Evolutionary conservation across 169 alveolate genomes (phyloP).

Genomic region (Miamiensis avidus): DNA sequence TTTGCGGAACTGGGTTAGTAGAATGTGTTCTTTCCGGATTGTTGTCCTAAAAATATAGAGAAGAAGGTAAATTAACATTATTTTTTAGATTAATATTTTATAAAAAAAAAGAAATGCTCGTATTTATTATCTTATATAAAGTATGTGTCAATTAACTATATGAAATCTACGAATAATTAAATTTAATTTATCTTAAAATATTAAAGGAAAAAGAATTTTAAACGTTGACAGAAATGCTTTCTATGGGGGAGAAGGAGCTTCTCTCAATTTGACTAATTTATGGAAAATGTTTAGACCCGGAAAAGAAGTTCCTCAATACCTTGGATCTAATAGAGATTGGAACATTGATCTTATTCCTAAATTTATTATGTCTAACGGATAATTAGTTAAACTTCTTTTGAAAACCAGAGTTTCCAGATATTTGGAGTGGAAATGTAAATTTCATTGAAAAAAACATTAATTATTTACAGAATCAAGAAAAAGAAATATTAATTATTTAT

Average conservation of each 20-base stretch:
- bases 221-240: conserved; percentile 96
- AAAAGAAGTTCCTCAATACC: conserved; percentile 89
- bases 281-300: conserved; percentile 94
- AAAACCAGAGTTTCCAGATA: conserved; percentile 95
- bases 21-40: conserved; percentile 98
- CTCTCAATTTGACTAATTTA: conserved; percentile 95
- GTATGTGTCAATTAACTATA: background rate
- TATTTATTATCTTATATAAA: background rate
- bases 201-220: conserved; percentile 94
- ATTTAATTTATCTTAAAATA: background rate
- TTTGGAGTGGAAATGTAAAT: conserved; percentile 92
- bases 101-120: background rate
- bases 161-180: background rate
- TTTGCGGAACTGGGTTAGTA: conserved; percentile 98
- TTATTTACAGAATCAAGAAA: too few relatives aligned
- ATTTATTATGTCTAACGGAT: conserved; percentile 97
- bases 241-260: conserved; percentile 99
- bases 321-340: conserved; percentile 98
- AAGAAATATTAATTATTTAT: too few relatives aligned
- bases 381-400: conserved; percentile 94
- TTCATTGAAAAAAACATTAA: too few relatives aligned
- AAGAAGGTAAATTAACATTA: background rate
- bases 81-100: background rate
- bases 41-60: conserved; percentile 86
- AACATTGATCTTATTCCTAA: conserved; percentile 98